A percentile compares a stretch with the other conserved stretches of the same genome.
phyloP scores from a whole-genome alignment of 306 rosid species.

The Lupinus albus region DNA sequence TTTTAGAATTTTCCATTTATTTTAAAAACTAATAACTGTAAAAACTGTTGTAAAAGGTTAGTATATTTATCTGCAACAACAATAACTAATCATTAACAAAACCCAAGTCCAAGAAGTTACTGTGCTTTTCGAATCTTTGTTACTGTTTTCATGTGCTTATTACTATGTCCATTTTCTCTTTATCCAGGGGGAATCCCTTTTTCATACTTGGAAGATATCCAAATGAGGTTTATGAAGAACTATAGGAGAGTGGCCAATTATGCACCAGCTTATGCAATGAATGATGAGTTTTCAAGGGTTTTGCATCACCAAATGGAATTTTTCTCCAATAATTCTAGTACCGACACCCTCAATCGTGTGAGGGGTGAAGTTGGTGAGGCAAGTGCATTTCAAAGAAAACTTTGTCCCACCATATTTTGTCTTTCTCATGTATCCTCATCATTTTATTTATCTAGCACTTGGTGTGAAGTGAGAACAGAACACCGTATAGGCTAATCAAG shows the following conservation, averaged over 20 bases:
- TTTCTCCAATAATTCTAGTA: slow-evolving; percentile 78
- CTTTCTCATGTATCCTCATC: slow-evolving; percentile 20
- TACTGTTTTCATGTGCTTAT: slow-evolving; percentile 18
- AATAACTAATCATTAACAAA: slow-evolving; percentile 19
- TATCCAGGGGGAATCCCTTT: slow-evolving; percentile 90
- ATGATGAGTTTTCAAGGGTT: slow-evolving; percentile 96
- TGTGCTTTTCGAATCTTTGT: neutral
- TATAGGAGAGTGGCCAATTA: slow-evolving; percentile 80
- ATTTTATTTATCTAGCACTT: slow-evolving; percentile 26
- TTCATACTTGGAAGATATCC: slow-evolving; percentile 91
- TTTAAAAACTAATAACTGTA: too few relatives aligned
- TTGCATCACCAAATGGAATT: slow-evolving; percentile 98
- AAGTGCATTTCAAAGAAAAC: slow-evolving; percentile 48
- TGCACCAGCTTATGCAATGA: slow-evolving; percentile 98
- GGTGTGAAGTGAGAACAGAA: slow-evolving; percentile 23
- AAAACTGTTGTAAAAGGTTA: too few relatives aligned
- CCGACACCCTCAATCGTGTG: slow-evolving; percentile 86
- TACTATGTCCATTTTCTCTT: slow-evolving; percentile 26
- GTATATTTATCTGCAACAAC: neutral
- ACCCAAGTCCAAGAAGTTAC: neutral
- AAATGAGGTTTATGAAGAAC: slow-evolving; percentile 98
- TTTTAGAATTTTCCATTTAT: too few relatives aligned
- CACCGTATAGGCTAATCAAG: slow-evolving; percentile 4
- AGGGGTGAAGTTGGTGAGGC: slow-evolving; percentile 97
- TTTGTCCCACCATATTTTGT: slow-evolving; percentile 21